A percentile compares a stretch with the other conserved stretches of the same genome.
These are phyloP conservation scores for Penicillium sclerotiorum DNA, from an alignment of 2,329 filamentous ascomycete species.

Conservation along the genomic window DNA sequence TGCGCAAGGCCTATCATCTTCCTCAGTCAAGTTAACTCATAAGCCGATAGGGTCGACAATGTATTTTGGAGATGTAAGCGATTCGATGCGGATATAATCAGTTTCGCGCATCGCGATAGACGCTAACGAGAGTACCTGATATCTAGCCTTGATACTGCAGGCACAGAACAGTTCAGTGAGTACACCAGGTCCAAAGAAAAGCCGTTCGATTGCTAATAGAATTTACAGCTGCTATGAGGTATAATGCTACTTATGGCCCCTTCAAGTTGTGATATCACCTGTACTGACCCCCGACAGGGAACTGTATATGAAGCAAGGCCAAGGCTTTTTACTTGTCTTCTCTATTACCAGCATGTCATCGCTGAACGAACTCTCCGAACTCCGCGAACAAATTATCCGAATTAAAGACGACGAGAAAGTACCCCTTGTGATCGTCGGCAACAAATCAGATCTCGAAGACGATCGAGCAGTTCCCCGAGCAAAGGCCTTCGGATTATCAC, in stretches of 20 bases:
- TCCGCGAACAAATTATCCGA: slow-evolving; percentile 86
- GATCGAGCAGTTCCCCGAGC: slow-evolving; percentile 76
- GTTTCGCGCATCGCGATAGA: slow-evolving; percentile 1
- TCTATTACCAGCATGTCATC: slow-evolving; percentile 85
- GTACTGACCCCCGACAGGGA: slow-evolving; percentile 55
- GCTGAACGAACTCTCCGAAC: slow-evolving; percentile 75
- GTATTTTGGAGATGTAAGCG: slow-evolving; percentile 83
- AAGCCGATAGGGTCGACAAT: slow-evolving; percentile 72
- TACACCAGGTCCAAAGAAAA: slow-evolving; percentile 20
- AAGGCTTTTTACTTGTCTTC: slow-evolving; percentile 89
- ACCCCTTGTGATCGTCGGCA: slow-evolving; percentile 87
- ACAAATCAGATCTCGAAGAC: slow-evolving; percentile 88
- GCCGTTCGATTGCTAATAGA: slow-evolving; percentile 18
- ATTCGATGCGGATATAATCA: slow-evolving; percentile 1
- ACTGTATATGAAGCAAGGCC: slow-evolving; percentile 90
- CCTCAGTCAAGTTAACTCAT: slow-evolving; percentile 11
- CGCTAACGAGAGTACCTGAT: slow-evolving; percentile 10
- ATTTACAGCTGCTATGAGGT: slow-evolving; percentile 59
- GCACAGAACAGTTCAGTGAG: slow-evolving; percentile 90
- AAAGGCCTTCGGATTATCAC: slow-evolving; percentile 80
- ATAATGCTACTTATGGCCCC: slow-evolving; percentile 25
- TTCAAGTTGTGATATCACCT: not conserved
- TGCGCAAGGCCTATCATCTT: too few relatives aligned
- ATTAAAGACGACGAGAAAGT: slow-evolving; percentile 87
- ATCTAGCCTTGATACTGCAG: slow-evolving; percentile 79